A percentile compares a stretch with the other conserved stretches of the same genome.
Evolutionary conservation across 257 asterid genomes (phyloP).

Genomic region (Fraxinus pennsylvanica): DNA sequence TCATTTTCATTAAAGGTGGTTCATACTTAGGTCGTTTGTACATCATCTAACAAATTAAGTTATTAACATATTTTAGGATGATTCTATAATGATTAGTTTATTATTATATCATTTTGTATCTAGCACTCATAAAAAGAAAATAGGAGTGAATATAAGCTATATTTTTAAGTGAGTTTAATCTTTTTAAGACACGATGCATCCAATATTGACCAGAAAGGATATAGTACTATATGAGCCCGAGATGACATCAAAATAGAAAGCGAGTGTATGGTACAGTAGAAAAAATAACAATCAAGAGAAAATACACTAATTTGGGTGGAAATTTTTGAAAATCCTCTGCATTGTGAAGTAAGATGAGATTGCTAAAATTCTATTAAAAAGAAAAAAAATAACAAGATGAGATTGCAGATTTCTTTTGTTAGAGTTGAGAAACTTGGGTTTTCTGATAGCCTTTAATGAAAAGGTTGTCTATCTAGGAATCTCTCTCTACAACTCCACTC

Average conservation of each 20-base stretch:
- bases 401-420: conserved; percentile 16
- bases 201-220: neutral
- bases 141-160: neutral
- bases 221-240: neutral
- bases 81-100: neutral
- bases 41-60: neutral
- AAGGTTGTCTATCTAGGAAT: conserved; percentile 17
- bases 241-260: too few relatives aligned
- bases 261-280: neutral
- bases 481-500: conserved; percentile 29
- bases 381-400: neutral
- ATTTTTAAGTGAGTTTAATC: neutral
- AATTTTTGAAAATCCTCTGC: neutral
- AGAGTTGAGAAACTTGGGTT: conserved; percentile 4
- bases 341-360: neutral
- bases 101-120: neutral
- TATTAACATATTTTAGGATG: neutral
- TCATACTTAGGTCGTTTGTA: neutral
- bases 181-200: neutral
- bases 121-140: neutral
- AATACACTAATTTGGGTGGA: neutral
- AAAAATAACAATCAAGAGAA: neutral
- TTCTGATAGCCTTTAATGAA: conserved; percentile 24
- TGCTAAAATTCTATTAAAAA: neutral
- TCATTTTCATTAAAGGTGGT: neutral